Evolutionary conservation across 352 stramenopile genomes (phyloP).

Genomic region (Globisporangium abappressorium): DNA sequence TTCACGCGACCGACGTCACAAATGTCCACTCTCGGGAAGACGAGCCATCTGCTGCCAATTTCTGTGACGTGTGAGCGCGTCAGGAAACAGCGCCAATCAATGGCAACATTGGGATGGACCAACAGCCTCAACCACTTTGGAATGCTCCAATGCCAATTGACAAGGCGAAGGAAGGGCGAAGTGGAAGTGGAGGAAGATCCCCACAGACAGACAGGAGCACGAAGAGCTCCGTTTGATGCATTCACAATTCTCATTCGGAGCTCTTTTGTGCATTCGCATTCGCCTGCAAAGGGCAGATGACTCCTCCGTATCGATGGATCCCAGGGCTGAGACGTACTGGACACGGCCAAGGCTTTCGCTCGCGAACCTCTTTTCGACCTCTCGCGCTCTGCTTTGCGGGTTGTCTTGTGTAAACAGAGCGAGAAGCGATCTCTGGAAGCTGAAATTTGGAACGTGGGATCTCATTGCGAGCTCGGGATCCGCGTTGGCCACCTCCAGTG

Average conservation of each 20-base stretch:
- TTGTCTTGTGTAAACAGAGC: not conserved
- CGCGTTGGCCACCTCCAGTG: not conserved
- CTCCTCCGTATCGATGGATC: not conserved
- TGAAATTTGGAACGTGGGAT: not conserved
- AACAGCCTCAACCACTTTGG: not conserved
- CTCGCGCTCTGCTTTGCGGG: not conserved
- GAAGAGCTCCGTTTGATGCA: not conserved
- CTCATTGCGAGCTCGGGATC: not conserved
- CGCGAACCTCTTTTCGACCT: not conserved
- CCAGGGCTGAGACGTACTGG: not conserved
- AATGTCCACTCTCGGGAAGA: not conserved
- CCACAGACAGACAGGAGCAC: not conserved
- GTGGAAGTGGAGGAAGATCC: not conserved
- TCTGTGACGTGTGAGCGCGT: slow-evolving; percentile 1
- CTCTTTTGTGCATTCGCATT: not conserved
- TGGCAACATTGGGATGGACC: not conserved
- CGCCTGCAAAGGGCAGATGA: not conserved
- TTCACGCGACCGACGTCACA: slow-evolving; percentile 4
- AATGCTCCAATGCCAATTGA: not conserved
- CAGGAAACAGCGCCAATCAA: not conserved
- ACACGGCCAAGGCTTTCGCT: not conserved
- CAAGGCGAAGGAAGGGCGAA: not conserved
- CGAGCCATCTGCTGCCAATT: not conserved
- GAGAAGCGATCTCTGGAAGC: not conserved
- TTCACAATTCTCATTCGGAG: not conserved